Evolutionary conservation across 1,139 yeast genomes (phyloP).

Genomic region (Fermentozyma sake): DNA sequence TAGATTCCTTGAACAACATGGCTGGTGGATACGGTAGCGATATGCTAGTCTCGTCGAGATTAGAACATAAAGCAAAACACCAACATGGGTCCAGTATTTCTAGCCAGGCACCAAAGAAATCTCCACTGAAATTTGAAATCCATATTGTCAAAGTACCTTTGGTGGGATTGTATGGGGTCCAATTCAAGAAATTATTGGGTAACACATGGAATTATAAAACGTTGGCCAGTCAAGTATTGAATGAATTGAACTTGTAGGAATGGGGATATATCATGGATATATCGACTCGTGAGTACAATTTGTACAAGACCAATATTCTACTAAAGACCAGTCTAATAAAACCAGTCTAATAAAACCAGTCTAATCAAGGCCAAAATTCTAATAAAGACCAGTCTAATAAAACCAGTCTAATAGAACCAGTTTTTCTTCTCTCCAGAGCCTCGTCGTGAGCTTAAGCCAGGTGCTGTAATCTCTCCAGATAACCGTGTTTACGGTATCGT

Average conservation of each 20-base stretch:
- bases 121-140: constrained; percentile 82
- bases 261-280: too few species aligned
- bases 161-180: constrained; percentile 88
- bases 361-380: too few species aligned
- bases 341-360: too few species aligned
- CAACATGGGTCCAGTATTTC: constrained; percentile 26
- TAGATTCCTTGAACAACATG: constrained; percentile 55
- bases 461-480: too few species aligned
- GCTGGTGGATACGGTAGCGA: constrained; percentile 56
- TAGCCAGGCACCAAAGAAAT: constrained; percentile 20
- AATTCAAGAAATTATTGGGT: constrained; percentile 88
- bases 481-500: too few species aligned
- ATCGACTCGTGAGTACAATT: too few species aligned
- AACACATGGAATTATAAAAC: constrained; percentile 95
- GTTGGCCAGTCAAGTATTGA: constrained; percentile 82
- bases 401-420: too few species aligned
- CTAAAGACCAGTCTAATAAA: too few species aligned
- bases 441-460: too few species aligned
- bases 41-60: constrained; percentile 57
- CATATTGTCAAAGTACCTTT: constrained; percentile 91
- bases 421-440: too few species aligned
- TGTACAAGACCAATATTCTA: too few species aligned
- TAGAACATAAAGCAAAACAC: constrained; percentile 48
- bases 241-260: constrained; percentile 60
- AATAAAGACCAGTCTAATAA: too few species aligned